Evolutionary conservation across 2,329 filamentous ascomycete genomes (phyloP).

Genomic region (Talaromyces sp.): DNA sequence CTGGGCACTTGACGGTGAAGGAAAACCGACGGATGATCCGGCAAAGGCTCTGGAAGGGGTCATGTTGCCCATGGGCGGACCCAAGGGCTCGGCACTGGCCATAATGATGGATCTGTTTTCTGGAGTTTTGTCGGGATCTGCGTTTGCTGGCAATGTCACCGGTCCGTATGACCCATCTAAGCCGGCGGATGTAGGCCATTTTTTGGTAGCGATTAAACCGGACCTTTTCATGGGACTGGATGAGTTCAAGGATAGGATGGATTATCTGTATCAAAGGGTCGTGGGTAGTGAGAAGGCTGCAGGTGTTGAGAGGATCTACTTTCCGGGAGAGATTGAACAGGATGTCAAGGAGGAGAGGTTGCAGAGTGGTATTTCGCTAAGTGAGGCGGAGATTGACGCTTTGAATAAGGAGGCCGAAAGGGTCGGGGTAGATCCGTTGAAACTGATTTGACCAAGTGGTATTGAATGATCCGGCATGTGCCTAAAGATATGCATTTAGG

Average conservation of each 20-base stretch:
- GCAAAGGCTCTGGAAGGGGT: constrained; percentile 65
- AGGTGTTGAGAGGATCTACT: constrained; percentile 52
- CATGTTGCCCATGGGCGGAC: constrained; percentile 81
- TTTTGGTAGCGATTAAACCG: constrained; percentile 64
- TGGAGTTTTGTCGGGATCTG: constrained; percentile 66
- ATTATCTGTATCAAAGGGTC: constrained; percentile 52
- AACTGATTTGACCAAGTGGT: background rate
- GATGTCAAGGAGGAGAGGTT: constrained; percentile 38
- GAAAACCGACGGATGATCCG: constrained; percentile 65
- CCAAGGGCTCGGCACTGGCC: constrained; percentile 69
- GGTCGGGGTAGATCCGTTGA: constrained; percentile 27
- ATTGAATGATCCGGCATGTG: no score
- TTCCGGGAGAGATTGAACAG: constrained; percentile 54
- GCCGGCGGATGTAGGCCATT: constrained; percentile 67
- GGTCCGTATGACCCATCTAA: constrained; percentile 68
- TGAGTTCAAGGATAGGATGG: constrained; percentile 59
- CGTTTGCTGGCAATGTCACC: constrained; percentile 71
- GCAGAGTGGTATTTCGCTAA: constrained; percentile 44
- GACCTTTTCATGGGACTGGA: constrained; percentile 67
- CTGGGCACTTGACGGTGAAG: constrained; percentile 71
- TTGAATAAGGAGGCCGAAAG: constrained; percentile 46
- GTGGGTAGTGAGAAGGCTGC: constrained; percentile 47
- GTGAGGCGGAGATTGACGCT: constrained; percentile 42
- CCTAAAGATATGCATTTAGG: background rate
- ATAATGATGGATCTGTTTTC: constrained; percentile 91